Base-by-base conservation (phyloP, 257 asterid species). In the Primulina tabacum region DNA sequence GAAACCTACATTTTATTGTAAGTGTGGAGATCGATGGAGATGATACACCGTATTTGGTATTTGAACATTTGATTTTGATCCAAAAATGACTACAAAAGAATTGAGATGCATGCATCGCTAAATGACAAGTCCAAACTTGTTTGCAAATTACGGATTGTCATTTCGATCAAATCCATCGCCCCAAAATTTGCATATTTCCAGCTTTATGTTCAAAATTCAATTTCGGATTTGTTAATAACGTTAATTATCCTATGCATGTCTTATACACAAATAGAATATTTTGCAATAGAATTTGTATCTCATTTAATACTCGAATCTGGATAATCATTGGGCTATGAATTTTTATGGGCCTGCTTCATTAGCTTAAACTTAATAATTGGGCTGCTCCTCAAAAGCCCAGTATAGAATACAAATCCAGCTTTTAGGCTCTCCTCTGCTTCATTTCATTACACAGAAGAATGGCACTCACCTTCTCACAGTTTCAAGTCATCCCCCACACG, bases 381-480 rank as follows among this genome's bases (percentile, higher is more conserved):
- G 55, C 55, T 47, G 2, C 2, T 12, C 6, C n/a, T 4, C 6
- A 12, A 14, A 14, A 47, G 55, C 18, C 55, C 55, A 47, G 2
- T 47, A 14, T 9, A 10, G n/a, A 30, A 50, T 2, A 30, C 21
- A 56, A 64, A n/a, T 55, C 43, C 34, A 18, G 4, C 28, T 40
- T 24, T 47, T 60, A 47, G n/a, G 18, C 18, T 30, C 14, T 26
- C 34, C n/a, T 10, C 40, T 24, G 12, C 12, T 4, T 50, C 62
- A 43, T 55, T 11, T 55, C 57, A 56, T 34, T 35, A 52, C 66
- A 21, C 62, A 55, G 43, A 33, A 28, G 73, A 60, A 87, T 88
- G 91, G 93, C 88, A 33, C 71, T 84, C 62, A 11, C 86, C 56
- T 72, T 83, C 62, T 71, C 86, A 61, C 81, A 79, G 30, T 26